These are phyloP conservation scores for Epichloe sibirici DNA, from an alignment of 2,329 filamentous ascomycete genomes.

Conservation along the genomic window DNA sequence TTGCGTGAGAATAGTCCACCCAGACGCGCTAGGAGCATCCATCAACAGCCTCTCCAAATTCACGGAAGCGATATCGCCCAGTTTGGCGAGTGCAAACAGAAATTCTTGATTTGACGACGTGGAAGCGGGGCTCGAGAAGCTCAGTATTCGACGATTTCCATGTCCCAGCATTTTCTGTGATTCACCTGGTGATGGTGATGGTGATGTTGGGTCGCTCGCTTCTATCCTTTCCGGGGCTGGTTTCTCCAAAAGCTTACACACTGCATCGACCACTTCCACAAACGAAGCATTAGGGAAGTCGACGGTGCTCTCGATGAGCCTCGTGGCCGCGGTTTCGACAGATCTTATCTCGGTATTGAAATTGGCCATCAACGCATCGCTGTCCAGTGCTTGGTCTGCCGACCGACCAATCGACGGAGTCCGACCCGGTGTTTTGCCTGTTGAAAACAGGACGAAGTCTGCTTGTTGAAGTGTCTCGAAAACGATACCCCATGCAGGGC, in stretches of 20 bases:
- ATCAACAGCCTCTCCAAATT: conserved; percentile 65
- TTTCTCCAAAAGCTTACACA: conserved; percentile 56
- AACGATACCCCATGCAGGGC: conserved; percentile 78
- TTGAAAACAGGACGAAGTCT: conserved; percentile 69
- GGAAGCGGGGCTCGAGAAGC: conserved; percentile 31
- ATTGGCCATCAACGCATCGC: conserved; percentile 43
- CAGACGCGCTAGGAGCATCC: conserved; percentile 53
- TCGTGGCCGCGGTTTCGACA: conserved; percentile 74
- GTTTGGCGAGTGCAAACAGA: conserved; percentile 58
- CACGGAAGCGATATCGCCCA: conserved; percentile 59
- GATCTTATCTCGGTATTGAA: conserved; percentile 74
- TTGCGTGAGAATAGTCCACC: conserved; percentile 58
- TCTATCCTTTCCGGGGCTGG: conserved; percentile 14
- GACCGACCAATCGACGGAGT: conserved; percentile 35
- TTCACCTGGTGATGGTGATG: conserved; percentile 11
- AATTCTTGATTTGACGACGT: conserved; percentile 47
- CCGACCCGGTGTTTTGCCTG: conserved; percentile 40
- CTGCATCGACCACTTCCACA: conserved; percentile 59
- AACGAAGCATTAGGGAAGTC: conserved; percentile 83
- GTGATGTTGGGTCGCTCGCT: conserved; percentile 7
- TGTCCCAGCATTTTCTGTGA: conserved; percentile 27
- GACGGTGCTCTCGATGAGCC: conserved; percentile 81
- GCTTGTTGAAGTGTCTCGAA: conserved; percentile 88
- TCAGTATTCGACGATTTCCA: conserved; percentile 31
- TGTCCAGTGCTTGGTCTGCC: conserved; percentile 35